Percentiles rank a stretch among this genome's conserved stretches.
Conservation (phyloP, 2,329 filamentous ascomycete species). For the Metarhizium rileyi region DNA sequence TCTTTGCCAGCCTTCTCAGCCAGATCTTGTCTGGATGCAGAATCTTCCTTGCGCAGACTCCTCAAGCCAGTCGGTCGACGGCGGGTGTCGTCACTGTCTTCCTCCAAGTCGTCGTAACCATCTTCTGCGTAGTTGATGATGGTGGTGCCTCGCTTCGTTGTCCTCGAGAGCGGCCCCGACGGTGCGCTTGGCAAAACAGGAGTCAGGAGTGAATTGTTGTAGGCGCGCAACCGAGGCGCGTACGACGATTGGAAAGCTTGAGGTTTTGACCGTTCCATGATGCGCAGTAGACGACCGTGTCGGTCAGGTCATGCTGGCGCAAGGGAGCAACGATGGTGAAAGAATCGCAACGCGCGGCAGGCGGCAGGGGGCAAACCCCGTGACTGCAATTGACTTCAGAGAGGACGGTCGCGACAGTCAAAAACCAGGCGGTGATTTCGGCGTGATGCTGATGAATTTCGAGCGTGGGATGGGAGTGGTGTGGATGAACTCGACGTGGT, state of each 20-base stretch:
- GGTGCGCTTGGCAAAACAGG: conserved; percentile 66
- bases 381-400: neutral
- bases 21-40: conserved; percentile 49
- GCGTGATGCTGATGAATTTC: neutral
- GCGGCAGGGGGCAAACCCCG: neutral
- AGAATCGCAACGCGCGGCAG: neutral
- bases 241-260: conserved; percentile 89
- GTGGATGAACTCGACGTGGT: neutral
- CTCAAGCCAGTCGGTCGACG: conserved; percentile 76
- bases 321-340: conserved; percentile 3
- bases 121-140: conserved; percentile 98
- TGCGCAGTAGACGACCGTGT: conserved; percentile 15
- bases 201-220: conserved; percentile 84
- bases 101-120: conserved; percentile 71
- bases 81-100: conserved; percentile 65
- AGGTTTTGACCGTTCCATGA: conserved; percentile 48
- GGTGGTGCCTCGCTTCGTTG: conserved; percentile 94
- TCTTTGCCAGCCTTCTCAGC: conserved; percentile 78
- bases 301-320: conserved; percentile 22
- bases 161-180: conserved; percentile 61
- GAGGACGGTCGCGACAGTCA: neutral
- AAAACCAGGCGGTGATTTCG: neutral
- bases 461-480: neutral
- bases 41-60: conserved; percentile 71
- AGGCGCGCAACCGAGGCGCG: conserved; percentile 79